Base-by-base conservation (phyloP, 495 filamentous ascomycete species). In the Recurvomyces mirabilis region DNA sequence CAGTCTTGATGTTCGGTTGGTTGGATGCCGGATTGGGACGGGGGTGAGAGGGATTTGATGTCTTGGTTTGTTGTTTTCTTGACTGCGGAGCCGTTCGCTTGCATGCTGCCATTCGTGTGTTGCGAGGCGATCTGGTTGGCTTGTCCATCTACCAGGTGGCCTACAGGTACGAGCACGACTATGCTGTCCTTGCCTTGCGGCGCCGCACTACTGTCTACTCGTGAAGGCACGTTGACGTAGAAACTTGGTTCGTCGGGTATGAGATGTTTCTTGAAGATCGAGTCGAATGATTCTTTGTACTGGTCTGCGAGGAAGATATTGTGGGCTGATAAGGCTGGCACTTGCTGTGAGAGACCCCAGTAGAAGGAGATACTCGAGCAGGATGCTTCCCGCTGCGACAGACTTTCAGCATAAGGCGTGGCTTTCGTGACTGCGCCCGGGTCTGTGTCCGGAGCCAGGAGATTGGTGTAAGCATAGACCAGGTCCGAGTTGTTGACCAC, bases 361-460 rank as follows among this genome's bases (percentile, higher is more conserved):
- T 82, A 85, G 60, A 83, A 83, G 4, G 77, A 82, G 31, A 85
- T 80, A 29, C 74, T 78, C 54, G 73, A 78, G 61, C 81, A 85
- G 6, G 74, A 78, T 24, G 74, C 66, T 0, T 66, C 49, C 1
- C 69, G 60, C 36, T 65, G 61, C 20, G 63, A 49, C 5, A 84
- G 66, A 12, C 64, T 64, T 12, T 58, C 47, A 13, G 71, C 65
- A 43, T 74, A 73, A 1, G 51, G 52, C 5, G 66, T 61, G n/a
- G n/a, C n/a, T n/a, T n/a, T n/a, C n/a, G n/a, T n/a, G n/a, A n/a
- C n/a, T n/a, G n/a, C n/a, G n/a, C n/a, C n/a, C n/a, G n/a, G n/a
- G n/a, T n/a, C n/a, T n/a, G n/a, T n/a, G n/a, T n/a, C n/a, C 5
- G 50, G 49, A 7, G 32, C 43, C 14, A 47, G 70, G 29, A 85